These are phyloP conservation scores for Phytophthora pistaciae DNA, from an alignment of 352 stramenopile genomes.

Conservation along the genomic window DNA sequence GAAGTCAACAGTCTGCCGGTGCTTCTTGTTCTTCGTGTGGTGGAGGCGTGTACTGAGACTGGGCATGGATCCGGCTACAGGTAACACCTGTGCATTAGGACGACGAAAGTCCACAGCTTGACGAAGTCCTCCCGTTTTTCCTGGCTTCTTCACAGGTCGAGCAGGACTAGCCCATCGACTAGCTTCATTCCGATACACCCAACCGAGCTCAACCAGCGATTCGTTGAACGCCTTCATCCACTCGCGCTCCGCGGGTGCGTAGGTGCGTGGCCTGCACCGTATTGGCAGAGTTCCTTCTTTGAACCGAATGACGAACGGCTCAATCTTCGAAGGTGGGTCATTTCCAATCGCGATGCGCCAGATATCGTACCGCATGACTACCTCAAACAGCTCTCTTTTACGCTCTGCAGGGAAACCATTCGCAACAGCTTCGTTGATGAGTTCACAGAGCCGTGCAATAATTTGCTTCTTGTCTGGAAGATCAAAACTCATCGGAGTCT, in stretches of 20 bases:
- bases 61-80: constrained; percentile 12
- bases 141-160: constrained; percentile 6
- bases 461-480: constrained; percentile 8
- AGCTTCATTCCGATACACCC: constrained; percentile 12
- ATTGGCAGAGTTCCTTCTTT: constrained; percentile 1
- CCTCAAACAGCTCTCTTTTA: background rate
- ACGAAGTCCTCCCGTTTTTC: constrained; percentile 10
- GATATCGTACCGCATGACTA: background rate
- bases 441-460: constrained; percentile 1
- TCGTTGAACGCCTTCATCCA: constrained; percentile 6
- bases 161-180: constrained; percentile 8
- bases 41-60: constrained; percentile 10
- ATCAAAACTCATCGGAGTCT: constrained; percentile 6
- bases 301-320: constrained; percentile 5
- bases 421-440: constrained; percentile 4
- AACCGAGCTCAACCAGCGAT: constrained; percentile 5
- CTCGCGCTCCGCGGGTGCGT: background rate
- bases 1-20: constrained; percentile 16
- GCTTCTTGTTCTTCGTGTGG: constrained; percentile 3
- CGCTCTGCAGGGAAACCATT: constrained; percentile 4
- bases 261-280: background rate
- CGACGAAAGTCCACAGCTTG: constrained; percentile 14
- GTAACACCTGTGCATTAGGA: background rate
- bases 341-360: constrained; percentile 3
- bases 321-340: constrained; percentile 11